Conservation (phyloP, 495 filamentous ascomycete genomes). For the Paragyromitra xinjiangensis region DNA sequence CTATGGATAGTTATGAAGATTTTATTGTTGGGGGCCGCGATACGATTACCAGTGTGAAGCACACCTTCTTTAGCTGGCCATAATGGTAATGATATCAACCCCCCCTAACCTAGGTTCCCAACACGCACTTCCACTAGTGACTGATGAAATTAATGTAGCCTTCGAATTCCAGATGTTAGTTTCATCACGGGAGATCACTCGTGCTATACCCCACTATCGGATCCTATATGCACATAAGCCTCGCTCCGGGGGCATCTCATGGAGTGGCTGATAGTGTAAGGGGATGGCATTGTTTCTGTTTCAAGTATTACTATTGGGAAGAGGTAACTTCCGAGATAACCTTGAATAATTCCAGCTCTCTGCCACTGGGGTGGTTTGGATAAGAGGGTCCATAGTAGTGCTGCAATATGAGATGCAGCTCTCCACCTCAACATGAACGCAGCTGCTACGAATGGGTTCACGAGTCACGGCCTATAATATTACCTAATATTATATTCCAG, state of each 20-base stretch:
- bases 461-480: conserved; percentile 7
- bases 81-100: not conserved
- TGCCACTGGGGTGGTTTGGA: conserved; percentile 17
- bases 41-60: not conserved
- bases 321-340: not conserved
- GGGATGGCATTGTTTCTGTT: not conserved
- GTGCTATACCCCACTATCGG: not conserved
- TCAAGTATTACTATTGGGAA: not conserved
- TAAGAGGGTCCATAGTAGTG: conserved; percentile 19
- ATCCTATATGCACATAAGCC: not conserved
- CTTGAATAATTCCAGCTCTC: conserved; percentile 4
- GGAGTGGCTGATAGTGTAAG: not conserved
- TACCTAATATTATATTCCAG: conserved; percentile 35
- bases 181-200: conserved; percentile 24
- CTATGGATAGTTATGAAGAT: not conserved
- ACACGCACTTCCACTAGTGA: too few relatives aligned
- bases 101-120: not conserved
- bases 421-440: not conserved
- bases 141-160: too few relatives aligned
- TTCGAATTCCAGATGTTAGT: too few relatives aligned
- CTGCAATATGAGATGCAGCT: conserved; percentile 30
- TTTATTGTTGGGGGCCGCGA: not conserved
- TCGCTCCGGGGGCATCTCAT: not conserved
- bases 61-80: not conserved
- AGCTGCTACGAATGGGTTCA: conserved; percentile 10